Evolutionary conservation across 2,329 filamentous ascomycete species (phyloP).

Genomic region (Colletotrichum magnum): DNA sequence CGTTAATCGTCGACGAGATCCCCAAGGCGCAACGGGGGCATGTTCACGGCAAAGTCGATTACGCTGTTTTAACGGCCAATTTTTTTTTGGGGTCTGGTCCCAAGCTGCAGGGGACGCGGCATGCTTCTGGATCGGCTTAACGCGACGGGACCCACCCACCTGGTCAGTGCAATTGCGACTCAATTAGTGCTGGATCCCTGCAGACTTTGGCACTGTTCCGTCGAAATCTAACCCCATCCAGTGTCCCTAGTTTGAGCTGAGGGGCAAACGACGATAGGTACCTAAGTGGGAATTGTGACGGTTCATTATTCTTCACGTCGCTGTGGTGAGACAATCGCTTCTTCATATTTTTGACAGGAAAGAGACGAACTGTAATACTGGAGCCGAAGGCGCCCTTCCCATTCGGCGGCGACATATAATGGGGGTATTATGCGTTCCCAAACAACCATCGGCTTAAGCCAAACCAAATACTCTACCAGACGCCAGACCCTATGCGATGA

Average conservation of each 20-base stretch:
- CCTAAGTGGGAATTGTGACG: too few relatives aligned
- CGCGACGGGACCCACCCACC: constrained; percentile 27
- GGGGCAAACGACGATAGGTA: too few relatives aligned
- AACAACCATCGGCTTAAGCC: constrained; percentile 34
- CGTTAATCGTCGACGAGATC: constrained; percentile 33
- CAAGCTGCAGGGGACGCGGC: constrained; percentile 11
- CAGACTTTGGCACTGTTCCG: neutral
- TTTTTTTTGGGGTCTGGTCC: constrained; percentile 1
- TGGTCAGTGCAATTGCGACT: constrained; percentile 2
- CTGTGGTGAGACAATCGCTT: too few relatives aligned
- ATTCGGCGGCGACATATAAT: constrained; percentile 16
- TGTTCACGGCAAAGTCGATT: neutral
- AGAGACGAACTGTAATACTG: neutral
- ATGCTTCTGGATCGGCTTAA: neutral
- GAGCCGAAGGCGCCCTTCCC: constrained; percentile 22
- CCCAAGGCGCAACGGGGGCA: constrained; percentile 18
- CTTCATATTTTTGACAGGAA: neutral
- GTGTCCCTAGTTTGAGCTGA: too few relatives aligned
- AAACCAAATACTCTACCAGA: constrained; percentile 36
- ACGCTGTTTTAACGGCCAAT: neutral
- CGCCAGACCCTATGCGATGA: constrained; percentile 36
- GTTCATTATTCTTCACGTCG: too few relatives aligned
- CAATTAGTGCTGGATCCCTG: constrained; percentile 12
- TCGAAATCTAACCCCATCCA: neutral
- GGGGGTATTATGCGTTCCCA: constrained; percentile 40